phyloP scores from a whole-genome alignment of 139 green algal genomes.

The Closterium sp. region DNA sequence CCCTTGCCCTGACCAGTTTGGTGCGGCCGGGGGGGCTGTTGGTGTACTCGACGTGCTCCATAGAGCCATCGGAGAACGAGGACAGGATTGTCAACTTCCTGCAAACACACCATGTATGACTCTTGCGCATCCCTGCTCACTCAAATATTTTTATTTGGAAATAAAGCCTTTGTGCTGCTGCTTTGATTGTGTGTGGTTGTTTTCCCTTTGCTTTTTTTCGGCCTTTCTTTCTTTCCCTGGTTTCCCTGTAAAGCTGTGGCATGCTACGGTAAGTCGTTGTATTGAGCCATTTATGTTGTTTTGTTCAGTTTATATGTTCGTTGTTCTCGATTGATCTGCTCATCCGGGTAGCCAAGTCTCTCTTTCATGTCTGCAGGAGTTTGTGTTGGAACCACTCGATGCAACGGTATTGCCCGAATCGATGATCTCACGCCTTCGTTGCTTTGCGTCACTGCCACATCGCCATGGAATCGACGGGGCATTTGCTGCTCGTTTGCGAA shows the following conservation, averaged over 20 bases:
- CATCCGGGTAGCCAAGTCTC: too few species aligned
- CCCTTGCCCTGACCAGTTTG: conserved; percentile 21
- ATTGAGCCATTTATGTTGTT: too few species aligned
- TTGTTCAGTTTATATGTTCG: too few species aligned
- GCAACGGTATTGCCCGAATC: not conserved
- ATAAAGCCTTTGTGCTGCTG: too few species aligned
- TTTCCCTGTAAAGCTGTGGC: too few species aligned
- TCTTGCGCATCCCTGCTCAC: not conserved
- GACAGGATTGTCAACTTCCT: conserved; percentile 60
- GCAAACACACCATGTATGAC: conserved; percentile 15
- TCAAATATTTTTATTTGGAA: too few species aligned
- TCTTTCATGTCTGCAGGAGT: not conserved
- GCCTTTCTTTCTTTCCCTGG: too few species aligned
- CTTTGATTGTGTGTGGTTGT: too few species aligned
- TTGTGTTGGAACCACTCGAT: not conserved
- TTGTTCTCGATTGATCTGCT: too few species aligned
- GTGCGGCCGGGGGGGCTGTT: conserved; percentile 79
- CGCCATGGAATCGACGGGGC: conserved; percentile 79
- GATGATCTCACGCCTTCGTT: conserved; percentile 60
- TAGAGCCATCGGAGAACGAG: conserved; percentile 70
- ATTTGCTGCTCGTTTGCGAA: conserved; percentile 67
- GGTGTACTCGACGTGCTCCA: conserved; percentile 85
- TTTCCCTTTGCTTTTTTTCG: too few species aligned
- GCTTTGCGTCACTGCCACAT: conserved; percentile 74
- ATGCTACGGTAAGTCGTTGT: too few species aligned